phyloP scores from a whole-genome alignment of 371 early-diverging fungal species.

The Mortierella sp. region DNA sequence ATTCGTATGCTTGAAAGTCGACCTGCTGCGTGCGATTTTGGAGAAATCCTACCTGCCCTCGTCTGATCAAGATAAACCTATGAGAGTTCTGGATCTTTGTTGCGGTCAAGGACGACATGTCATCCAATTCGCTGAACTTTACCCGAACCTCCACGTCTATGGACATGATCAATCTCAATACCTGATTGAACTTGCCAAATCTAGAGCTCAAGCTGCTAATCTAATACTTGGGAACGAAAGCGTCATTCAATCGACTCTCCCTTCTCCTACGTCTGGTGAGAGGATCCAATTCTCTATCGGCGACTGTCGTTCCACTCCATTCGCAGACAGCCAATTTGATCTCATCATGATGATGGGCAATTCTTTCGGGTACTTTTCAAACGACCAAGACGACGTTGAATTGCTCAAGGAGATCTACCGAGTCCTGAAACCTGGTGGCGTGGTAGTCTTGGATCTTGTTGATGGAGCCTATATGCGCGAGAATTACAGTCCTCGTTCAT shows the following conservation, averaged over 20 bases:
- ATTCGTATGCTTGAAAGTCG: constrained; percentile 60
- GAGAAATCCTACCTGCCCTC: constrained; percentile 54
- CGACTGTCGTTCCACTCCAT: constrained; percentile 71
- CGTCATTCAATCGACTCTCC: not conserved
- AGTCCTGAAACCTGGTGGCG: constrained; percentile 58
- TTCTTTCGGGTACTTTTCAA: constrained; percentile 71
- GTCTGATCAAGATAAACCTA: constrained; percentile 30
- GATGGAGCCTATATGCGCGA: constrained; percentile 70
- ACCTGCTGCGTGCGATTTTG: not conserved
- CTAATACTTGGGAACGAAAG: no score
- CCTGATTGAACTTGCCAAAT: constrained; percentile 63
- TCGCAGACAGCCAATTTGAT: constrained; percentile 61
- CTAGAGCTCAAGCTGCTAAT: constrained; percentile 49
- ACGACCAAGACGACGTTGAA: constrained; percentile 21
- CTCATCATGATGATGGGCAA: constrained; percentile 72
- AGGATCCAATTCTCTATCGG: constrained; percentile 68
- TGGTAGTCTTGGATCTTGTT: constrained; percentile 52
- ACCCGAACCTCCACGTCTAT: constrained; percentile 61
- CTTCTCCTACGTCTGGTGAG: not conserved
- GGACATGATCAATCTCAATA: constrained; percentile 74
- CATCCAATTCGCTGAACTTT: constrained; percentile 62
- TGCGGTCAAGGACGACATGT: constrained; percentile 76
- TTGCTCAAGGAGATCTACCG: constrained; percentile 65
- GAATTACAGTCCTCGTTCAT: constrained; percentile 65
- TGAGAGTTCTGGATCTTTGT: not conserved